Evolutionary conservation across 2,329 filamentous ascomycete species (phyloP).

Genomic region (Tolypocladium inflatum): DNA sequence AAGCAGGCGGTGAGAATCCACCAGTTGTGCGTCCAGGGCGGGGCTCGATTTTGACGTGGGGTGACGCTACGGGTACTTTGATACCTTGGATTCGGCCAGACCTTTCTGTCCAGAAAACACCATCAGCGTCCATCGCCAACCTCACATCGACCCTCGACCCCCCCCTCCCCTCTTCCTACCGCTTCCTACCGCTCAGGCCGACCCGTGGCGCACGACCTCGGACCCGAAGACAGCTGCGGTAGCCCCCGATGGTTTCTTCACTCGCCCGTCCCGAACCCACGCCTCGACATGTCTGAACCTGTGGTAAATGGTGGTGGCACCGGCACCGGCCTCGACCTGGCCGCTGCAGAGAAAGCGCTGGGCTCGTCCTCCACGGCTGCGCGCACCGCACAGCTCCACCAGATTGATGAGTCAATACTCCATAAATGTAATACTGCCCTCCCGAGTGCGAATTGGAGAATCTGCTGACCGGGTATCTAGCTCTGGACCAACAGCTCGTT

Average conservation of each 20-base stretch:
- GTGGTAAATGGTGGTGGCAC: conserved; percentile 31
- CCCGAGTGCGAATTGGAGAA: conserved; percentile 1
- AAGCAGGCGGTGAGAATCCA: conserved; percentile 1
- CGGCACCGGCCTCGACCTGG: conserved; percentile 36
- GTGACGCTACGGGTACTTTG: not conserved
- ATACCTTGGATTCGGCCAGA: not conserved
- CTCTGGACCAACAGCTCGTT: conserved; percentile 38
- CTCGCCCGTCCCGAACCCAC: conserved; percentile 9
- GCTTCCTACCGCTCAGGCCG: not conserved
- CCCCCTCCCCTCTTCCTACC: not conserved
- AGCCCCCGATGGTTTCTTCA: conserved; percentile 25
- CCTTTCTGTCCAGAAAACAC: not conserved
- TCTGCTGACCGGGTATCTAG: conserved; percentile 21
- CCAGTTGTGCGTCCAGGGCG: not conserved
- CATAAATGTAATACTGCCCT: conserved; percentile 36
- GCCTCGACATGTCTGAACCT: conserved; percentile 25
- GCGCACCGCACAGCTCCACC: conserved; percentile 44
- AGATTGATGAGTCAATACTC: conserved; percentile 46
- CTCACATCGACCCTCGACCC: not conserved
- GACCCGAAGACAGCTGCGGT: conserved; percentile 3
- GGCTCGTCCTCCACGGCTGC: conserved; percentile 52
- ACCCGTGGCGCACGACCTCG: not conserved
- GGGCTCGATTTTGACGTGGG: conserved; percentile 1
- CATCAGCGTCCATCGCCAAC: not conserved
- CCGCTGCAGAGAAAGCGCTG: conserved; percentile 38